A percentile compares a stretch with the other conserved stretches of the same genome.
These are phyloP conservation scores for Neofusicoccum parvum DNA, from an alignment of 2,329 filamentous ascomycete genomes.

Conservation along the genomic window DNA sequence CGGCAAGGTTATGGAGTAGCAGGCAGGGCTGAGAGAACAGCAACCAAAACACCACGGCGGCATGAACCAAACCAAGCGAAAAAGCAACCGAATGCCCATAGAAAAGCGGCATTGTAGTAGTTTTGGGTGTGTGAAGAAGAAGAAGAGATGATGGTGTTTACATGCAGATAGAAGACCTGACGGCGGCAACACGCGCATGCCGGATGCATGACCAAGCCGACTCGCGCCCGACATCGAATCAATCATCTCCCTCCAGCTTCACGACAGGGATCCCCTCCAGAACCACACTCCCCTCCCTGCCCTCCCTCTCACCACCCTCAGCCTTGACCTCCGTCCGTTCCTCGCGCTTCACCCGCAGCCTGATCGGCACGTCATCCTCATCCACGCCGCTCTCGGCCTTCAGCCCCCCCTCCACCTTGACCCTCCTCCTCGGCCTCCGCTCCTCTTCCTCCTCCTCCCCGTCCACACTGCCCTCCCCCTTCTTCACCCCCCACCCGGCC, in stretches of 20 bases:
- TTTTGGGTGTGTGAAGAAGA: too few relatives aligned
- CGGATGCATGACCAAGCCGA: too few relatives aligned
- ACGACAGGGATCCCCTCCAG: neutral
- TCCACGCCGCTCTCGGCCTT: neutral
- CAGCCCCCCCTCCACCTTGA: neutral
- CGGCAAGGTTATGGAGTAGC: too few relatives aligned
- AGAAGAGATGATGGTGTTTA: too few relatives aligned
- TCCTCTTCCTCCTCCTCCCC: neutral
- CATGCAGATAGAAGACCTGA: too few relatives aligned
- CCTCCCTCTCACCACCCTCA: neutral
- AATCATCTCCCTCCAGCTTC: neutral
- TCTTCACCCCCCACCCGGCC: neutral
- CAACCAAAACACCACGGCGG: too few relatives aligned
- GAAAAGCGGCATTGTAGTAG: too few relatives aligned
- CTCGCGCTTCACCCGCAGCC: neutral
- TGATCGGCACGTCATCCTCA: neutral
- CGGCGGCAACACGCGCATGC: too few relatives aligned
- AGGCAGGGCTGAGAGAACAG: too few relatives aligned
- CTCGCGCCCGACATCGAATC: too few relatives aligned
- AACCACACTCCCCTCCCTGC: neutral
- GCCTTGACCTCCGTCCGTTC: neutral
- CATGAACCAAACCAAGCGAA: too few relatives aligned
- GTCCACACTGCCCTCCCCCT: neutral
- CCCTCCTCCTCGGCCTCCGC: neutral
- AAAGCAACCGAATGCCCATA: too few relatives aligned